Conservation (phyloP, 1,284 basidiomycete genomes). For the Inonotus obliquus region DNA sequence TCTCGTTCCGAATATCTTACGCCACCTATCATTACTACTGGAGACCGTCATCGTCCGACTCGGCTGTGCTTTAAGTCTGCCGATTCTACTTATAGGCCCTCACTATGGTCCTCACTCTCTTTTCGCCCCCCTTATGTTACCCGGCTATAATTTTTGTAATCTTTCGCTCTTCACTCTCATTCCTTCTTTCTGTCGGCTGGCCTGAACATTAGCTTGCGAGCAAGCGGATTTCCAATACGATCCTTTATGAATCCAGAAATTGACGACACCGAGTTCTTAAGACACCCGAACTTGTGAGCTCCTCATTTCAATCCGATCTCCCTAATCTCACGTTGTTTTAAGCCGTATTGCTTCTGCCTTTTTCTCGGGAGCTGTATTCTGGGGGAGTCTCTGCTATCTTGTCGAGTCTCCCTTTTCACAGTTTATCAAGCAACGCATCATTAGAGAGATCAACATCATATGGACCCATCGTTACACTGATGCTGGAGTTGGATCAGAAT, state of each 20-base stretch:
- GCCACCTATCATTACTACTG: neutral
- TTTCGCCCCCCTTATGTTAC: neutral
- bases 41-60: neutral
- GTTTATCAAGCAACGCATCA: constrained; percentile 17
- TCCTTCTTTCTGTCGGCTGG: neutral
- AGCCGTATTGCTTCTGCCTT: constrained; percentile 27
- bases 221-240: neutral
- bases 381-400: constrained; percentile 37
- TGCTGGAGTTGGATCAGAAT: neutral
- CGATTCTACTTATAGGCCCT: neutral
- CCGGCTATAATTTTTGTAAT: neutral
- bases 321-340: constrained; percentile 31
- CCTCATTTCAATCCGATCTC: neutral
- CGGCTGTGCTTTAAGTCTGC: neutral
- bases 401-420: constrained; percentile 27
- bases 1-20: neutral
- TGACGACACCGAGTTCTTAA: neutral
- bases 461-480: neutral
- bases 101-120: neutral
- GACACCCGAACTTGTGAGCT: constrained; percentile 28
- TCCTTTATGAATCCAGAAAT: neutral
- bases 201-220: constrained; percentile 1
- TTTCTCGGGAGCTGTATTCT: constrained; percentile 47
- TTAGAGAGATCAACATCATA: constrained; percentile 9
- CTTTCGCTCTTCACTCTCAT: neutral